Evolutionary conservation across 345 rosid genomes (phyloP).

Genomic region (Laguncularia racemosa): DNA sequence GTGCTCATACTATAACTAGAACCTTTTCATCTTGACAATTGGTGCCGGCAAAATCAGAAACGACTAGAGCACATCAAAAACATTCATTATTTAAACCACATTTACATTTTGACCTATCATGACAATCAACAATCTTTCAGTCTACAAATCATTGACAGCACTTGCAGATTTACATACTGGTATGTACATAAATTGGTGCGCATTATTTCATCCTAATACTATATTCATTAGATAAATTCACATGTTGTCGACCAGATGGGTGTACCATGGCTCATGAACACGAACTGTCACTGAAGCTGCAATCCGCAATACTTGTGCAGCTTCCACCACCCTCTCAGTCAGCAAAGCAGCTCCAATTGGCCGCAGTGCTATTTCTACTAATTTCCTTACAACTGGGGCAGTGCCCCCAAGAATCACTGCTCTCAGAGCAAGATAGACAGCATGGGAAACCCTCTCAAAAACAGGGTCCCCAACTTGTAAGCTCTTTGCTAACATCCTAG

Average conservation of each 20-base stretch:
- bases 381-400: conserved; percentile 37
- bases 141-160: no score
- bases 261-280: conserved; percentile 72
- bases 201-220: background rate
- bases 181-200: background rate
- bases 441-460: conserved; percentile 57
- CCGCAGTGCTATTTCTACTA: conserved; percentile 51
- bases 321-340: conserved; percentile 50
- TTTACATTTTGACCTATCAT: no score
- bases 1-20: no score
- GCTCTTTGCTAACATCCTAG: conserved; percentile 60
- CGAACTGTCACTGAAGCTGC: conserved; percentile 53
- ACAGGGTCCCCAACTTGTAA: conserved; percentile 72
- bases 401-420: conserved; percentile 64
- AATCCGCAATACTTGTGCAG: conserved; percentile 46
- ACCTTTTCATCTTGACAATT: no score
- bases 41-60: no score
- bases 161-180: no score
- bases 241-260: conserved; percentile 28
- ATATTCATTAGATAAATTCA: background rate
- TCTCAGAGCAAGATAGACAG: conserved; percentile 56
- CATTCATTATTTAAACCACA: no score
- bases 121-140: no score
- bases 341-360: conserved; percentile 51
- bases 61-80: no score